Conservation (phyloP, 2,329 filamentous ascomycete genomes). For the Fusarium verticillioides region DNA sequence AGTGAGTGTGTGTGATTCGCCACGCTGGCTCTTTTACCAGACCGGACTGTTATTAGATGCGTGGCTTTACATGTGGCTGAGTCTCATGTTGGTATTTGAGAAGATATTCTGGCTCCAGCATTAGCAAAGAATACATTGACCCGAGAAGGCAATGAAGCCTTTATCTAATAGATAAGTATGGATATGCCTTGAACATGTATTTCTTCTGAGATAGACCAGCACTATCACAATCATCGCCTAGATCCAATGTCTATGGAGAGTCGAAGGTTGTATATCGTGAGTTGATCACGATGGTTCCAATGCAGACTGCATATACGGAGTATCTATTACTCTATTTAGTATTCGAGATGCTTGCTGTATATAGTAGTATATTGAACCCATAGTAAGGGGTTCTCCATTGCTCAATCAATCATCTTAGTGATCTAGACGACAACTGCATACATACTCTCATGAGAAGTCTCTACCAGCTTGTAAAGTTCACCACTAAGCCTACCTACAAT, state of each 20-base stretch:
- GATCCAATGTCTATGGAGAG: too few species aligned
- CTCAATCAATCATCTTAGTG: neutral
- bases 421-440: neutral
- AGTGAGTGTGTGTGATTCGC: constrained; percentile 17
- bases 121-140: neutral
- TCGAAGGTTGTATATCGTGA: neutral
- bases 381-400: neutral
- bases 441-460: neutral
- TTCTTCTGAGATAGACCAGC: neutral
- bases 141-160: too few species aligned
- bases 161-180: neutral
- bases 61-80: constrained; percentile 24
- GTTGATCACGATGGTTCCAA: neutral
- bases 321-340: neutral
- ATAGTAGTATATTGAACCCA: too few species aligned
- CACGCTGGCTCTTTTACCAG: constrained; percentile 30
- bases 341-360: neutral
- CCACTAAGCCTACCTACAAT: neutral
- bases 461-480: neutral
- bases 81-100: neutral
- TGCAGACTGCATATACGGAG: too few species aligned
- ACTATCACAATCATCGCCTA: neutral
- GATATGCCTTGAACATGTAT: neutral
- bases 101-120: neutral
- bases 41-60: constrained; percentile 10